Evolutionary conservation across 495 filamentous ascomycete species (phyloP), one percentile per base, ranked within the genome.

Genomic region (Hypoxylon perforatum): DNA sequence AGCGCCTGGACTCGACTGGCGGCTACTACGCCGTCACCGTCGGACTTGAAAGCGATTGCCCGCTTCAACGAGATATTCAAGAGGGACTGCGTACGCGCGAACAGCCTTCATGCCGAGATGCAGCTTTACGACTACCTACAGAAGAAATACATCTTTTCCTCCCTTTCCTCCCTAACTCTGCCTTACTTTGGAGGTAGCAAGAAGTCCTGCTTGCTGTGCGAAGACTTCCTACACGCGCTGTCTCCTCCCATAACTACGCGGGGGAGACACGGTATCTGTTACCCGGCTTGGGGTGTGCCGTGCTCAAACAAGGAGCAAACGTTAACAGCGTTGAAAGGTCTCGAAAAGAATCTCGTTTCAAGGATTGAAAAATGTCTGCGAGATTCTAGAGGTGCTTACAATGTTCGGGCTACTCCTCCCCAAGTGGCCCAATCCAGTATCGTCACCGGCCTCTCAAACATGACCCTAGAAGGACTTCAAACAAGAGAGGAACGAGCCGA

Each of bases 181-280:
- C 30, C 47, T 22, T 50, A 50, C 30, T 33, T 50, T 50, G 47
- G 47, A 4, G 30, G 47, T 11, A 50, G 47, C 30, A 50, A 50
- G 47, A 50, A 50, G 47, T 28, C 47, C n/a, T 50, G 47, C 30
- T 50, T 50, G 17, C 47, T 50, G 25, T 50, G 47, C 47, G 47
- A 50, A 22, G 30, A 28, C 12, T 50, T 50, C 15, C 21, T 50
- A 14, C 23, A 35, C 11, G 47, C 47, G 3, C 15, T 50, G 9
- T 19, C 21, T n/a, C 22, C 22, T 9, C 47, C 47, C 12, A 50
- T 50, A 28, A 11, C 30, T 5, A 50, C 47, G 1, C 47, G 47
- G 22, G 47, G 47, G 3, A 50, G 47, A 35, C 47, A 50, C 15
- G 47, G 47, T 14, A 50, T 50, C 22, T 50, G 47, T 23, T 50